These are phyloP conservation scores for Coemansia sp. DNA, from an alignment of 192 early-diverging fungal genomes.

Conservation along the genomic window DNA sequence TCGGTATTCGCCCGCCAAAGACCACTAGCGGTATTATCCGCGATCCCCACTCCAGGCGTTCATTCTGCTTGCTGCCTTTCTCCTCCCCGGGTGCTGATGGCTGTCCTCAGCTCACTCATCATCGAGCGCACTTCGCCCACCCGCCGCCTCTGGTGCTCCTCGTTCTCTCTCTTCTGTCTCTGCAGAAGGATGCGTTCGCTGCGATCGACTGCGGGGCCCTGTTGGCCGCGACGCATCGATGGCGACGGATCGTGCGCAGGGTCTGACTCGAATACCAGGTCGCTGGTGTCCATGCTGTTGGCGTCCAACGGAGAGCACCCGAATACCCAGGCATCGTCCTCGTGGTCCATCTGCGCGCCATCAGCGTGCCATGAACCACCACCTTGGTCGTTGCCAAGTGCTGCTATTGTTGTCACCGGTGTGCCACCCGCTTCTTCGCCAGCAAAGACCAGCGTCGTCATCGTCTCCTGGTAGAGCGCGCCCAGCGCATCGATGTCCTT, in stretches of 20 bases:
- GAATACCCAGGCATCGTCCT: slow-evolving; percentile 19
- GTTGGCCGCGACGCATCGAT: not conserved
- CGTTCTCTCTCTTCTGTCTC: slow-evolving; percentile 23
- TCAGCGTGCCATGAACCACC: not conserved
- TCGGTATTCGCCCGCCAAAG: not conserved
- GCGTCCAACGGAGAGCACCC: slow-evolving; percentile 23
- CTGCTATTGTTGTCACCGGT: not conserved
- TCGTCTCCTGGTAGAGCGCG: slow-evolving; percentile 28
- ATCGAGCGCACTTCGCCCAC: slow-evolving; percentile 29
- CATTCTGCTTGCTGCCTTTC: slow-evolving; percentile 1
- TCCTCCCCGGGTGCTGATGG: slow-evolving; percentile 26
- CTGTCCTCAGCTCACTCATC: slow-evolving; percentile 40
- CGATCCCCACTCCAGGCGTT: not conserved
- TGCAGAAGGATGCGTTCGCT: slow-evolving; percentile 44
- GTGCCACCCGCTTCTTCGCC: not conserved
- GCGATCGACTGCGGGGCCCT: slow-evolving; percentile 21
- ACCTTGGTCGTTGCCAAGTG: not conserved
- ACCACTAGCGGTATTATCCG: not conserved
- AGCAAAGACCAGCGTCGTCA: slow-evolving; percentile 16
- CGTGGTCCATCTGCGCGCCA: not conserved
- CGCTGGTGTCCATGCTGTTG: slow-evolving; percentile 24
- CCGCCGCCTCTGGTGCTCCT: slow-evolving; percentile 16
- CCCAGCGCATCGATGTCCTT: slow-evolving; percentile 35
- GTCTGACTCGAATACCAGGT: slow-evolving; percentile 41
- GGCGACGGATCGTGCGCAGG: not conserved